phyloP scores from a whole-genome alignment of 179 eudicot genomes.

The Pouteria campechiana region DNA sequence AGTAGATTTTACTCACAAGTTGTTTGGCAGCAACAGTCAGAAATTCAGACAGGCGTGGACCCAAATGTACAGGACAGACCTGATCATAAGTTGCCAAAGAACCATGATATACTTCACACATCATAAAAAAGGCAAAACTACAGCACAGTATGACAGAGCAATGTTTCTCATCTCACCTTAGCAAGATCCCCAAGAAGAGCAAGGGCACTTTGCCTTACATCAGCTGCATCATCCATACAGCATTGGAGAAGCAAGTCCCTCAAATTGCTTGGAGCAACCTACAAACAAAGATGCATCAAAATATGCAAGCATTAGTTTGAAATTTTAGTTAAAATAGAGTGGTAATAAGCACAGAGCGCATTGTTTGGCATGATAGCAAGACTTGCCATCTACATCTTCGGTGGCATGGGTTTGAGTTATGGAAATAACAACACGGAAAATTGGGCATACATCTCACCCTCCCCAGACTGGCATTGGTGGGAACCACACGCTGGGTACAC shows the following conservation, averaged over 20 bases:
- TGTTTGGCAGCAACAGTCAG: slow-evolving; percentile 78
- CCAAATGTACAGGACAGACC: slow-evolving; percentile 86
- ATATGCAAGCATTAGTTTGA: not conserved
- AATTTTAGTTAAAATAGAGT: too few species aligned
- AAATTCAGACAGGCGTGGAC: slow-evolving; percentile 62
- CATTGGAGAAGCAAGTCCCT: slow-evolving; percentile 87
- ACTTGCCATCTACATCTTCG: too few species aligned
- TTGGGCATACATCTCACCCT: too few species aligned
- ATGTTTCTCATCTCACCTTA: slow-evolving; percentile 42
- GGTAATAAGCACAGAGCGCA: too few species aligned
- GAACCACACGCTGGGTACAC: too few species aligned
- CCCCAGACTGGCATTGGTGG: too few species aligned
- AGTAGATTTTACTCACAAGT: slow-evolving; percentile 43
- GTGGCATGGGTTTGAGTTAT: too few species aligned
- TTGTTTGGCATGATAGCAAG: too few species aligned
- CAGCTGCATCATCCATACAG: slow-evolving; percentile 82
- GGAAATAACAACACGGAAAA: too few species aligned
- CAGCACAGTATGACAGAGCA: not conserved
- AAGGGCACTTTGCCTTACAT: slow-evolving; percentile 95
- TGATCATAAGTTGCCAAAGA: slow-evolving; percentile 13
- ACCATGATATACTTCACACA: not conserved
- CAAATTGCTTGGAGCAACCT: slow-evolving; percentile 84
- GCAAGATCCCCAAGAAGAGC: slow-evolving; percentile 98
- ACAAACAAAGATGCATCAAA: slow-evolving; percentile 1
- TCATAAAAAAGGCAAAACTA: not conserved